These are phyloP conservation scores for Dioscorea dumetorum DNA, from an alignment of 106 monocot species.

Conservation along the genomic window DNA sequence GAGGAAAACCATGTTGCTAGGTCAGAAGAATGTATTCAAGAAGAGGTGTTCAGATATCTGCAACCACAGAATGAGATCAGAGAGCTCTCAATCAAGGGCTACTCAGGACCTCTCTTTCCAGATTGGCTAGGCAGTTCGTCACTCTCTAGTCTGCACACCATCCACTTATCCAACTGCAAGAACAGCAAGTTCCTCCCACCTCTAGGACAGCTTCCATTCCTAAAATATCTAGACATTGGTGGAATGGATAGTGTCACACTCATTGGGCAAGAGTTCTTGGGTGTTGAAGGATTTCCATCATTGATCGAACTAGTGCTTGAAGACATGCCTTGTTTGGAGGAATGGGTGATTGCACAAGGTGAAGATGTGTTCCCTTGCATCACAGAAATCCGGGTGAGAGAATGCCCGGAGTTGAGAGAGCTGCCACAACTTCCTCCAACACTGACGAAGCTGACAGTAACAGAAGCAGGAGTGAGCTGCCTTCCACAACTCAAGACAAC, in stretches of 20 bases:
- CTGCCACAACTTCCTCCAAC: slow-evolving; percentile 5
- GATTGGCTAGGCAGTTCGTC: not conserved
- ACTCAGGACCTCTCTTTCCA: not conserved
- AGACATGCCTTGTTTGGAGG: not conserved
- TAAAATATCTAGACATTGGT: not conserved
- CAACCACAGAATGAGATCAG: not conserved
- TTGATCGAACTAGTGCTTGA: not conserved
- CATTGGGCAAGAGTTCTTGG: not conserved
- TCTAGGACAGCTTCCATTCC: slow-evolving; percentile 5
- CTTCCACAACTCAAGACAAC: not conserved
- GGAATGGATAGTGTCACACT: not conserved
- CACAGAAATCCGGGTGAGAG: not conserved
- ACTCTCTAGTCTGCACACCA: not conserved
- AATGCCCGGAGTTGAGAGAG: slow-evolving; percentile 1
- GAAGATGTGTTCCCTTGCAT: not conserved
- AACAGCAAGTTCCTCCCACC: slow-evolving; percentile 5
- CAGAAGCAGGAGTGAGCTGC: not conserved
- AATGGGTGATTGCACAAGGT: not conserved
- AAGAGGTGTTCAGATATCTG: not conserved
- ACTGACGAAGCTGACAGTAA: not conserved
- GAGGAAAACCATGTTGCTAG: not conserved
- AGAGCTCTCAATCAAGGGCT: not conserved
- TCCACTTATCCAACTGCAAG: slow-evolving; percentile 2
- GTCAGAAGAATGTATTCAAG: not conserved
- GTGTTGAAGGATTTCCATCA: slow-evolving; percentile 5